phyloP scores from a whole-genome alignment of 1,284 basidiomycete genomes.

The Moesziomyces antarcticus region DNA sequence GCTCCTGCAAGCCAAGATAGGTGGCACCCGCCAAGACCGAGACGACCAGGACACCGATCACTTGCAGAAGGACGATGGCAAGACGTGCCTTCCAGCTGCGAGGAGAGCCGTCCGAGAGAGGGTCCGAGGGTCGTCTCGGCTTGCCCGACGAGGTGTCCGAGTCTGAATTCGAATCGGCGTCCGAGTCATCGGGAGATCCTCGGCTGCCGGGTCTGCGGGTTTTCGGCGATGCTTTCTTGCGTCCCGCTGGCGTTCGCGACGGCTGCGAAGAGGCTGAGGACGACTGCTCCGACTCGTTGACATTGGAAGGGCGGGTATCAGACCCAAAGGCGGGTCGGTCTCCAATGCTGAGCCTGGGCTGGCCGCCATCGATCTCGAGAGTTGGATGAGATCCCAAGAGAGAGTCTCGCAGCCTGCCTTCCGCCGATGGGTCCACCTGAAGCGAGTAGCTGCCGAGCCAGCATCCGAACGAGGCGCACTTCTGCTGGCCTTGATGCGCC shows the following conservation, averaged over 20 bases:
- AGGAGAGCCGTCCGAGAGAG: neutral
- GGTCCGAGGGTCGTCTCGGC: conserved; percentile 8
- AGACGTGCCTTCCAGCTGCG: conserved; percentile 35
- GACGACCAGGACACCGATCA: conserved; percentile 47
- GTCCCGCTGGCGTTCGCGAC: conserved; percentile 3
- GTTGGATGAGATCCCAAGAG: conserved; percentile 27
- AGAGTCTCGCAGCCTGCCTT: conserved; percentile 35
- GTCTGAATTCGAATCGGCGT: conserved; percentile 2
- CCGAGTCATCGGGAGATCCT: conserved; percentile 1
- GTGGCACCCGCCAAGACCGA: conserved; percentile 42
- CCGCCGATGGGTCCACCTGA: conserved; percentile 37
- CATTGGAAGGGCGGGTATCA: conserved; percentile 3
- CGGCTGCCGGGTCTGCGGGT: conserved; percentile 24
- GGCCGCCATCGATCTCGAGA: conserved; percentile 40
- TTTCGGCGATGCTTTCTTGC: conserved; percentile 8
- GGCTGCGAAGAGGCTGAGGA: conserved; percentile 26
- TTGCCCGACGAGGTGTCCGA: conserved; percentile 3
- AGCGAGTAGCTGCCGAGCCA: conserved; percentile 58
- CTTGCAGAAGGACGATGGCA: conserved; percentile 38
- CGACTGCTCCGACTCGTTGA: conserved; percentile 12
- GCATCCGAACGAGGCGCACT: conserved; percentile 54
- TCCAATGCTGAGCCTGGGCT: conserved; percentile 33
- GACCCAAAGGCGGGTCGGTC: conserved; percentile 27
- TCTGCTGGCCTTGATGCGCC: conserved; percentile 38
- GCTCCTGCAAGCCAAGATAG: conserved; percentile 55